Evolutionary conservation across 2,329 filamentous ascomycete genomes (phyloP).

Genomic region (Fusarium newnesense): DNA sequence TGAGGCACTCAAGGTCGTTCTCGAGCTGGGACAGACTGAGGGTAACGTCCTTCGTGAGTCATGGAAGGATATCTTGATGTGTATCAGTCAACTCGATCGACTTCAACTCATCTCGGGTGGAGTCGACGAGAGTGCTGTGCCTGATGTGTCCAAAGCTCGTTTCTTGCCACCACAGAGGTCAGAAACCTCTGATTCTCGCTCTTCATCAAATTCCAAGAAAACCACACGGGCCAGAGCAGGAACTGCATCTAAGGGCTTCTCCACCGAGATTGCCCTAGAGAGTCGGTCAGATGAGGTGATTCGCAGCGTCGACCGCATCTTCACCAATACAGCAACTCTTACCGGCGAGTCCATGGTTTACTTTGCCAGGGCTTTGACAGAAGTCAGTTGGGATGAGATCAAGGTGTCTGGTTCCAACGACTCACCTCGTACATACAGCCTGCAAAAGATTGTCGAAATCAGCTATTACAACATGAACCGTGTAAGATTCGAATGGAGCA

Average conservation of each 20-base stretch:
- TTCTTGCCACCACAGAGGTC: conserved; percentile 71
- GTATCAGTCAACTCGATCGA: conserved; percentile 93
- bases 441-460: conserved; percentile 98
- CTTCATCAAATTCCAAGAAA: conserved; percentile 71
- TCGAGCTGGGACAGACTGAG: conserved; percentile 93
- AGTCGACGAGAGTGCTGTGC: conserved; percentile 90
- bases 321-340: conserved; percentile 93
- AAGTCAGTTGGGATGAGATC: conserved; percentile 99
- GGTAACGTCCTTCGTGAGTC: conserved; percentile 89
- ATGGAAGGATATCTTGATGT: conserved; percentile 95
- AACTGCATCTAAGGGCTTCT: conserved; percentile 72
- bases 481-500: conserved; percentile 98
- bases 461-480: conserved; percentile 99
- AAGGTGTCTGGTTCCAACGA: conserved; percentile 97
- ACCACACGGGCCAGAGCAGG: conserved; percentile 61
- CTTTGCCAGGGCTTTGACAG: conserved; percentile 90
- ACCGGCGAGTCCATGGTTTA: conserved; percentile 95
- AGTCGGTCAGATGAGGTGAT: conserved; percentile 93
- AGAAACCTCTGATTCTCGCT: conserved; percentile 67
- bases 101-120: conserved; percentile 95
- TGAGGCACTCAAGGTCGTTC: conserved; percentile 88
- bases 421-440: conserved; percentile 92
- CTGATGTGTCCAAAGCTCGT: conserved; percentile 87
- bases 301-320: conserved; percentile 92
- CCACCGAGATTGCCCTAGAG: conserved; percentile 86